Conservation (phyloP, 2,329 filamentous ascomycete genomes). For the Phaeosphaeriaceae sp. region DNA sequence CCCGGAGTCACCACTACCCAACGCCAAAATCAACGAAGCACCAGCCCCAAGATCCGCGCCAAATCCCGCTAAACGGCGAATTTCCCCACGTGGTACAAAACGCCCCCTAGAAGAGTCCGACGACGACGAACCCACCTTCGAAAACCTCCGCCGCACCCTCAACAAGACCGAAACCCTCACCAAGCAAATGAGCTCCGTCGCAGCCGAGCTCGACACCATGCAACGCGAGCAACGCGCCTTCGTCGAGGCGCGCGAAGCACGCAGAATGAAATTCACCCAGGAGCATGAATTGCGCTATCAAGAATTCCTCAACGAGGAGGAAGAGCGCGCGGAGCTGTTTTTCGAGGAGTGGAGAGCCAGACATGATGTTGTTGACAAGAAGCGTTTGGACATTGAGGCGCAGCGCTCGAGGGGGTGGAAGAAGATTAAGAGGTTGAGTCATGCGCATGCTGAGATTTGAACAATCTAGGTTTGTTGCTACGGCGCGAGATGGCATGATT, state of each 20-base stretch:
- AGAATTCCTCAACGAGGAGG: no score
- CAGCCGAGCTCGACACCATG: constrained; percentile 10
- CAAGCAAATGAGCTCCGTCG: constrained; percentile 9
- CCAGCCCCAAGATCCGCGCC: background rate
- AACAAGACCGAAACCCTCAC: constrained; percentile 12
- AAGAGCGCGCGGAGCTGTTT: no score
- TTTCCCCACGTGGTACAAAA: constrained; percentile 3
- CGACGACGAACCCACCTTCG: constrained; percentile 4
- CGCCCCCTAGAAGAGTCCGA: constrained; percentile 16
- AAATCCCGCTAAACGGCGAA: background rate
- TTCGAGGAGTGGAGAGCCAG: constrained; percentile 8
- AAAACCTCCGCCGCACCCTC: constrained; percentile 4
- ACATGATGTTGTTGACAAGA: background rate
- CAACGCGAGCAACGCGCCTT: constrained; percentile 5
- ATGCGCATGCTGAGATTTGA: no score
- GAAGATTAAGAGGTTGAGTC: constrained; percentile 14
- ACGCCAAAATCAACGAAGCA: no score
- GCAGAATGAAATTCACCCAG: no score
- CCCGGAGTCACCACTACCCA: background rate
- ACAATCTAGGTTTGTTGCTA: no score
- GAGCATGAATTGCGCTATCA: no score
- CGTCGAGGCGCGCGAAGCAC: no score
- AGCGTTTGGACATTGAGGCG: constrained; percentile 1
- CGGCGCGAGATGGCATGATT: no score
- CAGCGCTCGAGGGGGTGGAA: constrained; percentile 8